A percentile compares a stretch with the other conserved stretches of the same genome.
Conservation (phyloP, 257 asterid genomes). For the Ligustrum vulgare region DNA sequence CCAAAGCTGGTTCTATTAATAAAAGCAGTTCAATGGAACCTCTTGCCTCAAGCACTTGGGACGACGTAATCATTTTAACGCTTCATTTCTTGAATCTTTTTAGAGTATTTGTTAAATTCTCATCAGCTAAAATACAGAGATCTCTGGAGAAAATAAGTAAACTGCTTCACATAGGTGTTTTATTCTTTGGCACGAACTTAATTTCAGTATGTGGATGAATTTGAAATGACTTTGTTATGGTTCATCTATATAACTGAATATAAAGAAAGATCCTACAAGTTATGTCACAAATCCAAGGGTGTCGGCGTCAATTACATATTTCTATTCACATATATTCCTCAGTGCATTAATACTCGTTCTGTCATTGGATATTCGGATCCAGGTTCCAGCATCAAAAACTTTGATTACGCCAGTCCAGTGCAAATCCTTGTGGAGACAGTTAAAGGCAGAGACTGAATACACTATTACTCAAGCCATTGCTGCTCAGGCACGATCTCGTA, state of each 20-base stretch:
- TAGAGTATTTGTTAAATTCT: neutral
- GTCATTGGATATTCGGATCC: conserved; percentile 25
- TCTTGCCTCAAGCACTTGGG: conserved; percentile 94
- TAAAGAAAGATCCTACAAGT: neutral
- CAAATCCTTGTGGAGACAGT: conserved; percentile 91
- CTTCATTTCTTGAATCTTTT: neutral
- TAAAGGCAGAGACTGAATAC: conserved; percentile 82
- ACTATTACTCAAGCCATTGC: conserved; percentile 88
- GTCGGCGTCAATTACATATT: neutral
- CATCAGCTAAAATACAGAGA: neutral
- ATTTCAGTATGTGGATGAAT: neutral
- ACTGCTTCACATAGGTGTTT: neutral
- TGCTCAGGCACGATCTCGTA: conserved; percentile 68
- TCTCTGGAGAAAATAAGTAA: neutral
- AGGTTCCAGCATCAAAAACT: conserved; percentile 74
- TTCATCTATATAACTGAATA: neutral
- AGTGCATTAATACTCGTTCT: conserved; percentile 19
- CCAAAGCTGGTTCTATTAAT: conserved; percentile 52
- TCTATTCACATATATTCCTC: neutral
- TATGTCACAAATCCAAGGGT: neutral
- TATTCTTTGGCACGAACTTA: neutral
- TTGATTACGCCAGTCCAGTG: conserved; percentile 94
- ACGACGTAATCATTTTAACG: conserved; percentile 47
- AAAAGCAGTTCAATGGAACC: conserved; percentile 61
- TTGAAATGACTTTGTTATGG: neutral